phyloP scores from a whole-genome alignment of 2,329 filamentous ascomycete genomes.

The Fusarium sacchari region DNA sequence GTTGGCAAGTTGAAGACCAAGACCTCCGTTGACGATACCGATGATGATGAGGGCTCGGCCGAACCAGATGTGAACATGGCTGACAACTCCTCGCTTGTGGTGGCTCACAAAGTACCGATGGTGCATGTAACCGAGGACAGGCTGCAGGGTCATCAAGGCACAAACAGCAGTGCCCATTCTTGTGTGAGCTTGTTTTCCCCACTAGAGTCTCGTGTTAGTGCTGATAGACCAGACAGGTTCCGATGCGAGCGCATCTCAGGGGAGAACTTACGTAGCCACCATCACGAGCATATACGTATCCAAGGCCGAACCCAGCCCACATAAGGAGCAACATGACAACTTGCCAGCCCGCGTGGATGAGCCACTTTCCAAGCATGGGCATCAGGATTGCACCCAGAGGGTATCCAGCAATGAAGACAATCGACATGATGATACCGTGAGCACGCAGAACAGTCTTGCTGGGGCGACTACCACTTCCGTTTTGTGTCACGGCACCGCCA shows the following conservation, averaged over 20 bases:
- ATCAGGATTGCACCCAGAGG: slow-evolving; percentile 70
- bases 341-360: slow-evolving; percentile 68
- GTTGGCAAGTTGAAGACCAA: slow-evolving; percentile 64
- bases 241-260: slow-evolving; percentile 3
- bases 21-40: slow-evolving; percentile 71
- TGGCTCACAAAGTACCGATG: slow-evolving; percentile 63
- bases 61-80: slow-evolving; percentile 70
- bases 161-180: slow-evolving; percentile 66
- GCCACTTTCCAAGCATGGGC: slow-evolving; percentile 66
- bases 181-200: slow-evolving; percentile 64
- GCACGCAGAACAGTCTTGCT: slow-evolving; percentile 49
- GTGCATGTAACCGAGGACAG: slow-evolving; percentile 66
- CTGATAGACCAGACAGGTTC: neutral
- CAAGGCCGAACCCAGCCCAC: slow-evolving; percentile 69
- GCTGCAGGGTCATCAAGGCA: slow-evolving; percentile 65
- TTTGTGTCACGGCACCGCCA: slow-evolving; percentile 23
- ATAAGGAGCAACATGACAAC: slow-evolving; percentile 63
- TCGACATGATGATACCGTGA: slow-evolving; percentile 70
- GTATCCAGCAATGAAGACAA: slow-evolving; percentile 68
- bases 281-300: slow-evolving; percentile 59
- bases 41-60: slow-evolving; percentile 67
- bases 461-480: slow-evolving; percentile 6
- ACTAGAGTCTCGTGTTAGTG: slow-evolving; percentile 51
- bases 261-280: slow-evolving; percentile 53
- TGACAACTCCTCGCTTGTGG: slow-evolving; percentile 60